Evolutionary conservation across 352 stramenopile species (phyloP), one percentile per base, ranked within the genome.

Genomic region (Phytophthora aleatoria): DNA sequence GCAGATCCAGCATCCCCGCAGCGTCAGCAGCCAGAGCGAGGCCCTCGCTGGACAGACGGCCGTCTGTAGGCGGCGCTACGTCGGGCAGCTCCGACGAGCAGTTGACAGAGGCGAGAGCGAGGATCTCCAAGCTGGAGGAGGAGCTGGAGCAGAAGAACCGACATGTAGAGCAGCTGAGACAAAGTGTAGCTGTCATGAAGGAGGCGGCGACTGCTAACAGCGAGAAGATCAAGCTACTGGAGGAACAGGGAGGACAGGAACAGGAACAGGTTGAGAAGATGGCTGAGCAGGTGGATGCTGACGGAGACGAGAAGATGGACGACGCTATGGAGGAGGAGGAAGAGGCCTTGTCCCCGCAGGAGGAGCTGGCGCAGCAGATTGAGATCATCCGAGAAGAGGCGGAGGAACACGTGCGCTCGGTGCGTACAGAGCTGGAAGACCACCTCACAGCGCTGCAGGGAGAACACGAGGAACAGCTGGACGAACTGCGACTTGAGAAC

Each of bases 111-210:
- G 80, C 81, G 1, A 75, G 74, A 50, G 63, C 74, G 4, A 69
- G 55, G 26, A 88, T 91, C 42, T 63, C 71, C 4, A 87, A 80
- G 54, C 67, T 92, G 30, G 81, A 92, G 57, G 74, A 87, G 45
- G 80, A 90, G 41, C 59, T 92, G 50, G 81, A 92, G 38, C 77
- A 92, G 60, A 85, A 86, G 54, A 87, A 86, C 49, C 66, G 79
- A 12, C 71, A 84, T 27, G 76, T 90, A 3, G 79, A 90, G 57
- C 83, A 92, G 61, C 52, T 90, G 38, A 85, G 85, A 49, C 83
- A 91, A 47, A 91, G 74, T 27, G 45, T 91, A 12, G 50, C 59
- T 0, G 73, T 85, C 31, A 72, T 90, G 58, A 79, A 84, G 38
- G 75, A 91, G 42, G 59, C 66, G 2, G 69, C 67, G n/a, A 26